These are phyloP conservation scores for Rhizophagus prolifer DNA, from an alignment of 192 early-diverging fungal genomes.

Conservation along the genomic window DNA sequence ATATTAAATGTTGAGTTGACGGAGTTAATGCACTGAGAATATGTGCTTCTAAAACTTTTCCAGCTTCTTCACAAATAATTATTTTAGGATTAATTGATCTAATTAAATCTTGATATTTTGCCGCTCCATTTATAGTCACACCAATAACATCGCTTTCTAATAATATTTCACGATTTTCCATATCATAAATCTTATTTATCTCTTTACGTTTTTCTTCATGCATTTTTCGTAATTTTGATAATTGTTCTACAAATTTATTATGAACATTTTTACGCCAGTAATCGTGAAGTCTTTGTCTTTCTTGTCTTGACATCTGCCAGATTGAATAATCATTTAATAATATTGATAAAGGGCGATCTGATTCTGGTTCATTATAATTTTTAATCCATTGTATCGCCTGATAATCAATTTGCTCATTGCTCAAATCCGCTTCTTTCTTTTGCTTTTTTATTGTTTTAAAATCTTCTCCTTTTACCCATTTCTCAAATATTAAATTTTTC, in stretches of 20 bases:
- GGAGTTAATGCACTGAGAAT: conserved; percentile 46
- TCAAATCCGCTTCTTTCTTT: not conserved
- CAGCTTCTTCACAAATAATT: conserved; percentile 61
- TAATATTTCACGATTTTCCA: conserved; percentile 31
- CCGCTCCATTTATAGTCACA: conserved; percentile 61
- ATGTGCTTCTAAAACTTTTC: conserved; percentile 57
- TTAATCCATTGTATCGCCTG: not conserved
- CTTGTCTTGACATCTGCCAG: conserved; percentile 49
- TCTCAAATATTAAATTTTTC: not conserved
- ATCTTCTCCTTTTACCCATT: not conserved
- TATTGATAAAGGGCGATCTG: not conserved
- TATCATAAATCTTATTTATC: conserved; percentile 36
- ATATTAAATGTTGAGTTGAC: conserved; percentile 51
- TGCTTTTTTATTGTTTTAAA: not conserved
- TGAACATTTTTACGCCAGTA: conserved; percentile 37
- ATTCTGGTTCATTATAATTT: not conserved
- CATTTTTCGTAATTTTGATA: conserved; percentile 16
- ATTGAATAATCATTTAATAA: conserved; percentile 31
- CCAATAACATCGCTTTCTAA: conserved; percentile 46
- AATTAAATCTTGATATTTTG: conserved; percentile 38
- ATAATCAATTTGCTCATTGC: not conserved
- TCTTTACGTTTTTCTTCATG: not conserved
- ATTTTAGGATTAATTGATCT: conserved; percentile 44
- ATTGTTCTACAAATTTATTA: conserved; percentile 25
- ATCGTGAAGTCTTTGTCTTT: conserved; percentile 41